Base-by-base conservation (phyloP, 2,329 filamentous ascomycete species). In the Pleurostoma richardsiae region DNA sequence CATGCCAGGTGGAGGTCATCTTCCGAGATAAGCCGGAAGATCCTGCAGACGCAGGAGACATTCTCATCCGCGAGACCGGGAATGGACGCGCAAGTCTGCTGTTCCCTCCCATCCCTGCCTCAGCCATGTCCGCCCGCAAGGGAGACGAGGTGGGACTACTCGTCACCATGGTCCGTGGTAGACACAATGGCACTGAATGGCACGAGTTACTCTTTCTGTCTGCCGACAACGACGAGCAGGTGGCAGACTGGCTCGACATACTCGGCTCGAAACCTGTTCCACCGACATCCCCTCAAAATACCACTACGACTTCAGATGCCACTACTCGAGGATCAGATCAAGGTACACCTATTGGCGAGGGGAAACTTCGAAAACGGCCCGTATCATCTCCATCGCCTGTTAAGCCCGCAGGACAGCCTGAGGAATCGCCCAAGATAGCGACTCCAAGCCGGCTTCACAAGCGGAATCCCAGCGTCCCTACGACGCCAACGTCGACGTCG, bases 31-130 rank as follows among this genome's bases (percentile, higher is more conserved):
- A 89, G 56, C 74, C 82, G 28, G 74, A 78, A n/a, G 79, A 80
- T 42, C 74, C 79, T 33, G 79, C 79, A 3, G 80, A 85, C 52
- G 72, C 79, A 42, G 90, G 92, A 5, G 94, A 99, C 63, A 64
- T 99, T n/a, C 78, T 99, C 27, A 86, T 99, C 47, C 91, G 92
- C 54, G 91, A 97, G 65, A 82, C 90, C n/a, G 90, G 90, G 40
- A 79, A 79, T 5, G 83, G 86, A 10, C 81, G 83, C 45, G 72
- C 74, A 29, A 97, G 90, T 83, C 77, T 99, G 4, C 76, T 99
- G 1, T 96, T 99, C 59, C 87, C 91, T n/a, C 92, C 94, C 1
- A 76, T 96, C n/a, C 76, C 84, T 19, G 76, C 82, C 52, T 74
- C 77, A 33, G 77, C 81, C 50, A 77, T 95, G 26, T 97, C 94